Evolutionary conservation across 2,329 filamentous ascomycete species (phyloP), one percentile per base, ranked within the genome.

Genomic region (Dactylellina drechsleri): DNA sequence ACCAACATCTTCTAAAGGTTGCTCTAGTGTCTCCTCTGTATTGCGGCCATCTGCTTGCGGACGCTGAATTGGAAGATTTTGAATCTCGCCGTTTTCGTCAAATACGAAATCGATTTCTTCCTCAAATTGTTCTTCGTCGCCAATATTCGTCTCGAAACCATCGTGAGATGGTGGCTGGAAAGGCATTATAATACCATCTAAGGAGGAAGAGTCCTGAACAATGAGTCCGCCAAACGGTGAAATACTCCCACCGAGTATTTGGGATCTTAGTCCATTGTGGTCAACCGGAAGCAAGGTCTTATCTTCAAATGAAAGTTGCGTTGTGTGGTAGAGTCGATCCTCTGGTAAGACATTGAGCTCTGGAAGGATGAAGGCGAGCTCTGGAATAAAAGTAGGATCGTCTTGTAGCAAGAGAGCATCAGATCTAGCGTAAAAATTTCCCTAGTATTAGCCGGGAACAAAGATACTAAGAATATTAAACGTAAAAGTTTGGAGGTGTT

Each of bases 351-450:
- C 7, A 28, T 10, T 7, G 50, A 43, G 15, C 16, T 67, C 50
- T 4, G 57, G 62, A 20, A 66, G 36, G 18, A 59, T 45, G 45
- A 62, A 74, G 12, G 50, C 26, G 5, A 77, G 31, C 36, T 90
- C 88, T 0, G 90, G 89, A 8, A 91, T 82, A 80, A 98, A 97
- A 49, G 87, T 86, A 0, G 93, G 92, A 79, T 98, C 94, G 79
- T 98, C 92, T 64, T 87, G 84, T 1, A 98, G 84, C 2, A 92
- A 84, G 12, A 74, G 41, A 12, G 50, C 6, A 15, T 74, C 62
- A 2, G 70, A 57, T 13, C 70, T 74, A 43, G 3, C 5, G n/a
- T 15, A 1, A 59, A 59, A 12, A 5, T 40, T 12, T 8, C 18
- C 26, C 28, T 8, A 26, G 1, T 47, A 5, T 13, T 36, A 15